Evolutionary conservation across 75 land plant species (phyloP).

Genomic region (Pinus tabuliformis): DNA sequence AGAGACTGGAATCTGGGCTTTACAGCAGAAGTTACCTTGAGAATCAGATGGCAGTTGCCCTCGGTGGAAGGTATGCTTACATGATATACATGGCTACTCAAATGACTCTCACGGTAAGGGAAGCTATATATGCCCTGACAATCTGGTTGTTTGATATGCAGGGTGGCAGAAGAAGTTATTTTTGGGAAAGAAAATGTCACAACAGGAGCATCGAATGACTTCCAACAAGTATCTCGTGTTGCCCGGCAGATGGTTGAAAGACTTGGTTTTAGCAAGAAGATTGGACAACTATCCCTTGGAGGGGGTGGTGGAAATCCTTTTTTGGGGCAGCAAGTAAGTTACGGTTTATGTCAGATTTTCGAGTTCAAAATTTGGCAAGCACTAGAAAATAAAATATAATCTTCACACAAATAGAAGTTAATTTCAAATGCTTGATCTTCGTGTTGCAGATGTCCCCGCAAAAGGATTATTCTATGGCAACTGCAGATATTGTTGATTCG

Average conservation of each 20-base stretch:
- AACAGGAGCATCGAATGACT: constrained; percentile 99
- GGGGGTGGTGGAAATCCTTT: constrained; percentile 98
- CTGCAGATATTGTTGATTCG: constrained; percentile 95
- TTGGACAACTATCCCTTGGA: constrained; percentile 94
- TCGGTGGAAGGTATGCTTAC: constrained; percentile 89
- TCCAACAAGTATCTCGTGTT: constrained; percentile 99
- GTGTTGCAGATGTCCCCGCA: constrained; percentile 74
- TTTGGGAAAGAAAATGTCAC: constrained; percentile 97
- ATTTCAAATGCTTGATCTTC: not conserved
- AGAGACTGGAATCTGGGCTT: constrained; percentile 95
- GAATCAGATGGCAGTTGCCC: constrained; percentile 99
- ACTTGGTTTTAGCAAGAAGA: constrained; percentile 99
- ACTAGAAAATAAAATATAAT: not conserved
- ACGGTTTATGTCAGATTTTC: not conserved
- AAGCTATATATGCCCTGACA: not conserved
- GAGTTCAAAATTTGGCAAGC: not conserved
- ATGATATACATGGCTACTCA: not conserved
- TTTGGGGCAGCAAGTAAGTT: constrained; percentile 86
- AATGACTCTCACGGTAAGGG: not conserved
- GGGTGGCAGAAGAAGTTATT: constrained; percentile 99
- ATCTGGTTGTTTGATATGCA: constrained; percentile 14
- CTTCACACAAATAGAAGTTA: not conserved
- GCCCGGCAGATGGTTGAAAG: constrained; percentile 99
- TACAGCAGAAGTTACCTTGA: constrained; percentile 98
- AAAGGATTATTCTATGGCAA: constrained; percentile 98